Percentiles rank a stretch among this genome's conserved stretches.
Evolutionary conservation across 179 eudicot species (phyloP).

Genomic region (Beta corolliflora): DNA sequence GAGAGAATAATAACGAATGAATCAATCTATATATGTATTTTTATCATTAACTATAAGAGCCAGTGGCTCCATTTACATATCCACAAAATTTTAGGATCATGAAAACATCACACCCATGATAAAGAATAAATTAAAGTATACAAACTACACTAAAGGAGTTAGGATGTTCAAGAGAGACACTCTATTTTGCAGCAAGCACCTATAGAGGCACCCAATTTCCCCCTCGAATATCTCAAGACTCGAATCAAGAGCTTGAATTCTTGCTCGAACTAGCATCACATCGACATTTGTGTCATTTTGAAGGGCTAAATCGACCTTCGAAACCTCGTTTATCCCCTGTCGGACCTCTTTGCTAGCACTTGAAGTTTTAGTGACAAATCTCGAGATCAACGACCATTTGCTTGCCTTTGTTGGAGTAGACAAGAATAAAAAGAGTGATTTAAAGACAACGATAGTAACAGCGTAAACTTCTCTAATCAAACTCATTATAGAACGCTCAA

Average conservation of each 20-base stretch:
- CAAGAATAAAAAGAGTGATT: slow-evolving; percentile 39
- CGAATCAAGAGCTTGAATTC: slow-evolving; percentile 36
- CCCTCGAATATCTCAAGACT: slow-evolving; percentile 36
- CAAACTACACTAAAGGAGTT: slow-evolving; percentile 15
- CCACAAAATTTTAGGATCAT: slow-evolving; percentile 13
- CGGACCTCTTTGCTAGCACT: background rate
- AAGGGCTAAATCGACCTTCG: slow-evolving; percentile 37
- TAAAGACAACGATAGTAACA: slow-evolving; percentile 30
- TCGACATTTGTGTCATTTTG: slow-evolving; percentile 11
- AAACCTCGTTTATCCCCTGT: slow-evolving; percentile 36
- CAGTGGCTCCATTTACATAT: slow-evolving; percentile 18
- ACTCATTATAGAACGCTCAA: slow-evolving; percentile 23
- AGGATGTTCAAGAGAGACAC: slow-evolving; percentile 55
- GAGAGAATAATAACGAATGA: background rate
- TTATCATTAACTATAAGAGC: slow-evolving; percentile 12
- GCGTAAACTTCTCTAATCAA: slow-evolving; percentile 32
- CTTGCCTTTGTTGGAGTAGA: slow-evolving; percentile 37
- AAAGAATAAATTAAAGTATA: background rate
- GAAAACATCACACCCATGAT: slow-evolving; percentile 12
- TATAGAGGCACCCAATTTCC: slow-evolving; percentile 41
- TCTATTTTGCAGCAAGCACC: slow-evolving; percentile 41
- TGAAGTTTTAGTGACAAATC: slow-evolving; percentile 30
- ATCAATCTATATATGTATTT: background rate
- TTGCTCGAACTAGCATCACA: slow-evolving; percentile 25
- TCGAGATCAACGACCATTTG: slow-evolving; percentile 45